Evolutionary conservation across 148 eudicot species (phyloP).

Genomic region (Rhododendron kiyosumense): DNA sequence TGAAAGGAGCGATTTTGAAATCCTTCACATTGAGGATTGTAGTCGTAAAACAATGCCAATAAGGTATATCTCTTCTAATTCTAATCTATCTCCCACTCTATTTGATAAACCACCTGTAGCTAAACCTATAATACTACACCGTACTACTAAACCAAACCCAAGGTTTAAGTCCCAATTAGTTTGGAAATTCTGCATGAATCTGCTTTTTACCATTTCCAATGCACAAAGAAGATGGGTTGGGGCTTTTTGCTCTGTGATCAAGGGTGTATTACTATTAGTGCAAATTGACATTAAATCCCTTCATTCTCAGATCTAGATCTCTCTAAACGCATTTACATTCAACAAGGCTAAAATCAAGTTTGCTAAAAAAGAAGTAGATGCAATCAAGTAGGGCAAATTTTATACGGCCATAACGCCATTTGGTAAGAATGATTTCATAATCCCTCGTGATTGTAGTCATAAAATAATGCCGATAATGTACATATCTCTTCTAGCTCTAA

Average conservation of each 20-base stretch:
- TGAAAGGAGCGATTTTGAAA: not conserved
- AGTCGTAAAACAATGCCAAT: not conserved
- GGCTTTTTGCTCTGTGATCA: not conserved
- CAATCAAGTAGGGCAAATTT: too few relatives aligned
- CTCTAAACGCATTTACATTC: too few relatives aligned
- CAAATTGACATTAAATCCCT: not conserved
- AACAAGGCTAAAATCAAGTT: too few relatives aligned
- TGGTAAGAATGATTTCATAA: too few relatives aligned
- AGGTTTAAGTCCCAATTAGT: not conserved
- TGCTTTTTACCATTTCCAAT: not conserved
- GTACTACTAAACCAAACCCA: not conserved
- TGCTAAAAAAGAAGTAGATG: too few relatives aligned
- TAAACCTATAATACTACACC: not conserved
- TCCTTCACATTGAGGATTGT: not conserved
- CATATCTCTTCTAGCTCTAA: too few relatives aligned
- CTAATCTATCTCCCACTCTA: not conserved
- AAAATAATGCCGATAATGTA: too few relatives aligned
- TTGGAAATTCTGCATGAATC: not conserved
- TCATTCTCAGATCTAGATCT: not conserved
- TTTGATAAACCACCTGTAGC: not conserved
- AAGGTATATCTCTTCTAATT: not conserved
- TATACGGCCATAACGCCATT: too few relatives aligned
- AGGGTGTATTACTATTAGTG: not conserved
- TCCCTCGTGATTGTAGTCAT: too few relatives aligned
- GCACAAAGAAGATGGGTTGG: not conserved